phyloP scores from a whole-genome alignment of 2,329 filamentous ascomycete species.

The Graphilbum ipis-grandicollis region DNA sequence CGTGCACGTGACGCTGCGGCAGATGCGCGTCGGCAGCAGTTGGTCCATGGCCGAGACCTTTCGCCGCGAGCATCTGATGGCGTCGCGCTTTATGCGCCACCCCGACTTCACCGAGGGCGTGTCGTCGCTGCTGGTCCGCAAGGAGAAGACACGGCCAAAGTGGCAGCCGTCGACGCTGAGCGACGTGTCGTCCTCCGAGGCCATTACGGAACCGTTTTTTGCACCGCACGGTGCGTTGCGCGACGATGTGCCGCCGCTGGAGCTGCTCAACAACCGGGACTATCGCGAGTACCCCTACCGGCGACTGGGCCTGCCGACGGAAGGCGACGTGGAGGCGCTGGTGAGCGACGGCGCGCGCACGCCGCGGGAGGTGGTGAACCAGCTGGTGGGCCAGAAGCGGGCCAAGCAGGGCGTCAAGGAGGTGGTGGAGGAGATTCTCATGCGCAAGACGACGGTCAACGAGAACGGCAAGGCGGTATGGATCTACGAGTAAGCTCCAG shows the following conservation, averaged over 20 bases:
- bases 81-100: conserved; percentile 74
- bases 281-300: conserved; percentile 60
- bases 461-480: conserved; percentile 14
- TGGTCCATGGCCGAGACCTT: conserved; percentile 83
- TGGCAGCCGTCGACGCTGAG: conserved; percentile 64
- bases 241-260: conserved; percentile 26
- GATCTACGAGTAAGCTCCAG: conserved; percentile 8
- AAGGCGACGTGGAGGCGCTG: conserved; percentile 36
- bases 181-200: conserved; percentile 38
- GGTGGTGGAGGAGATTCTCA: conserved; percentile 51
- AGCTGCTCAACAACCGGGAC: conserved; percentile 42
- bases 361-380: conserved; percentile 41
- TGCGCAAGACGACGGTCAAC: conserved; percentile 35
- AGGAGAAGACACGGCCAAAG: conserved; percentile 37
- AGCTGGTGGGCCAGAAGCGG: conserved; percentile 40
- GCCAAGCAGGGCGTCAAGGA: conserved; percentile 52
- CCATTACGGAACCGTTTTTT: conserved; percentile 55
- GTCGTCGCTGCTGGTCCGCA: conserved; percentile 59
- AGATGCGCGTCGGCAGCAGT: conserved; percentile 56
- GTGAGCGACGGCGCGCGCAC: conserved; percentile 23
- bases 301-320: conserved; percentile 55
- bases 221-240: conserved; percentile 18
- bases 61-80: conserved; percentile 69
- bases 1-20: conserved; percentile 66
- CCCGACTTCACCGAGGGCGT: conserved; percentile 88